Conservation (phyloP, 805 yeast species). For the Wickerhamomyces ciferrii region DNA sequence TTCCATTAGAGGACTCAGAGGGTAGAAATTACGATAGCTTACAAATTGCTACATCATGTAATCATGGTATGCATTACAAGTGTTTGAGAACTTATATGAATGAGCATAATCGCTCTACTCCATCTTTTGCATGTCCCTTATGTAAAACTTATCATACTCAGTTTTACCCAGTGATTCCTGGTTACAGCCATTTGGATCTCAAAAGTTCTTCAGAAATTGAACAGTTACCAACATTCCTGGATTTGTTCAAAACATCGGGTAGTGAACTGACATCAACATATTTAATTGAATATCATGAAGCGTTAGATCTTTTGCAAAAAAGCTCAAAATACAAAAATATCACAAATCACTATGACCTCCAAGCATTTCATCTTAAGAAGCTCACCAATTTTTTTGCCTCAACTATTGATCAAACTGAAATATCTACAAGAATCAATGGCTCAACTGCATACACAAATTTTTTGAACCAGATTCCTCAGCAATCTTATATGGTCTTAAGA, state of each 20-base stretch:
- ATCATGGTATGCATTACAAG: conserved; percentile 84
- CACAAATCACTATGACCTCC: not conserved
- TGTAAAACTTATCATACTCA: conserved; percentile 82
- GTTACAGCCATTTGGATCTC: too few species aligned
- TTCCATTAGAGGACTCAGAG: conserved; percentile 11
- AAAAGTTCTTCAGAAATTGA: too few species aligned
- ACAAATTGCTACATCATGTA: conserved; percentile 55
- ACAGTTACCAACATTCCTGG: too few species aligned
- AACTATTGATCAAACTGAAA: conserved; percentile 54
- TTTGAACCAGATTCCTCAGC: conserved; percentile 29
- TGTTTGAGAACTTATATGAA: conserved; percentile 69
- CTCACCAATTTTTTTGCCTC: conserved; percentile 29
- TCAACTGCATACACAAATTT: conserved; percentile 26
- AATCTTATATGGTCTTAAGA: conserved; percentile 31
- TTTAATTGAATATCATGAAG: not conserved
- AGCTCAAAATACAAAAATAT: not conserved
- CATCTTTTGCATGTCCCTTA: conserved; percentile 85
- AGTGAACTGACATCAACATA: too few species aligned
- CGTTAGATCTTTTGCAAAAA: not conserved
- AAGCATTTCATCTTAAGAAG: not conserved
- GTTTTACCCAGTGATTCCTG: conserved; percentile 63
- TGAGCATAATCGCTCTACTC: conserved; percentile 51
- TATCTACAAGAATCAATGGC: conserved; percentile 46
- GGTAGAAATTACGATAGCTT: conserved; percentile 6
- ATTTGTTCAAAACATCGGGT: not conserved